phyloP scores from a whole-genome alignment of 2,329 filamentous ascomycete genomes.

The Teratosphaeria pseudoeucalypti region DNA sequence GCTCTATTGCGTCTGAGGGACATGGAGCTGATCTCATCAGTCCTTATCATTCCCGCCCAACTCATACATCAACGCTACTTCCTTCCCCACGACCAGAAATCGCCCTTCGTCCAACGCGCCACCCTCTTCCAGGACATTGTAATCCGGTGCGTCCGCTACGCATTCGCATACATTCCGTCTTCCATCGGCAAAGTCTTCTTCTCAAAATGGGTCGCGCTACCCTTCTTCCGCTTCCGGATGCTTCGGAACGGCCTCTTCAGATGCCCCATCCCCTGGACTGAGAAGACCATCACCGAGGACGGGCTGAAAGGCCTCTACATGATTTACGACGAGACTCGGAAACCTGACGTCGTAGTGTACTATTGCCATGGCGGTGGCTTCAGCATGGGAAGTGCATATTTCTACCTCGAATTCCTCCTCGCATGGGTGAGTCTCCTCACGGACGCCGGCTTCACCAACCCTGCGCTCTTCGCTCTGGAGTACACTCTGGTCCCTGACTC shows the following conservation, averaged over 20 bases:
- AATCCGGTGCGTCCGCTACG: conserved; percentile 66
- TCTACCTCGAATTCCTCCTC: conserved; percentile 76
- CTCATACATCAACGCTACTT: conserved; percentile 51
- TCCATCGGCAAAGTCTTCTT: conserved; percentile 67
- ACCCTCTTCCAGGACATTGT: conserved; percentile 68
- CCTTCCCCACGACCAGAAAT: conserved; percentile 33
- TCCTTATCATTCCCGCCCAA: conserved; percentile 46
- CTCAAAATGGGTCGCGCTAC: conserved; percentile 59
- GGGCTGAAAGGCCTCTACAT: conserved; percentile 56
- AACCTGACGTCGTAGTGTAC: conserved; percentile 69
- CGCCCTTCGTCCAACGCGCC: conserved; percentile 58
- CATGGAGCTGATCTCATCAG: conserved; percentile 27
- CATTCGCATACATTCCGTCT: conserved; percentile 61
- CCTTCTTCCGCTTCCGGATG: conserved; percentile 67
- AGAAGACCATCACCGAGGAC: conserved; percentile 42
- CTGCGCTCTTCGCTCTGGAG: conserved; percentile 68
- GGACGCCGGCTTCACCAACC: conserved; percentile 58
- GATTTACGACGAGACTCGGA: conserved; percentile 46
- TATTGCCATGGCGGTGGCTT: conserved; percentile 79
- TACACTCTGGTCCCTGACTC: conserved; percentile 71
- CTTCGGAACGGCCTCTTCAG: conserved; percentile 57
- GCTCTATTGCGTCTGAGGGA: background rate
- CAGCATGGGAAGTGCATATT: conserved; percentile 69
- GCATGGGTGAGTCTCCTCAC: conserved; percentile 59
- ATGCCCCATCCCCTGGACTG: conserved; percentile 55